phyloP scores from a whole-genome alignment of 192 early-diverging fungal genomes.

The Mortierella claussenii region DNA sequence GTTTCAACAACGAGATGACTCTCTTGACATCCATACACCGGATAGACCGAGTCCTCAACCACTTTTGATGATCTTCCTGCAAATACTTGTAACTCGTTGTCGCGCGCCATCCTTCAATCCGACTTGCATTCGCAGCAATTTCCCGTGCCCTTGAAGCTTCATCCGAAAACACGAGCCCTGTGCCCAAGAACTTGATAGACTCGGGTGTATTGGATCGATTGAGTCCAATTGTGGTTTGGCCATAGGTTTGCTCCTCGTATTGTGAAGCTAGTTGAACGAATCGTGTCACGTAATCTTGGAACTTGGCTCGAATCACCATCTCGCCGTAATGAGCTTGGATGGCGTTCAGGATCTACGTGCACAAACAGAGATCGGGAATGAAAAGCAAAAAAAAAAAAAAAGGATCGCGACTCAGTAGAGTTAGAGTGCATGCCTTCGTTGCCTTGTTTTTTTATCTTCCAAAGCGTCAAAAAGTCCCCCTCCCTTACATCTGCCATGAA shows the following conservation, averaged over 20 bases:
- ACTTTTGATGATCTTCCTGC: constrained; percentile 69
- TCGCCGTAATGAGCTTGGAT: constrained; percentile 90
- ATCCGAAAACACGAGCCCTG: constrained; percentile 79
- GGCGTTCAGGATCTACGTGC: constrained; percentile 71
- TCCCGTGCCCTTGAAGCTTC: constrained; percentile 73
- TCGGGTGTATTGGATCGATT: constrained; percentile 57
- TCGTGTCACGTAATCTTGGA: constrained; percentile 87
- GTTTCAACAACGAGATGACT: constrained; percentile 69
- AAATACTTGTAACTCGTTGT: constrained; percentile 82
- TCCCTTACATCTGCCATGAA: constrained; percentile 64
- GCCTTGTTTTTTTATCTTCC: neutral
- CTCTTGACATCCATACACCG: constrained; percentile 77
- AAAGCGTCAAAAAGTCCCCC: neutral
- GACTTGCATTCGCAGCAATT: constrained; percentile 73
- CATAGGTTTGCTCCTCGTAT: constrained; percentile 78
- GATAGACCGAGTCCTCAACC: constrained; percentile 66
- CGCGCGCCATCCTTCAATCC: constrained; percentile 90
- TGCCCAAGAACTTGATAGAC: constrained; percentile 65
- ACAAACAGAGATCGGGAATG: neutral
- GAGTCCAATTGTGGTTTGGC: constrained; percentile 69
- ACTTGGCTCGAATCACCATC: constrained; percentile 85
- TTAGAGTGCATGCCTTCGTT: neutral
- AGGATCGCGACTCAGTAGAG: no score
- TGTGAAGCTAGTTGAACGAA: constrained; percentile 83
- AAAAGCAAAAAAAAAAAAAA: constrained; percentile 8